Base-by-base conservation (phyloP, 2,329 filamentous ascomycete species). In the Xylaria sp. region DNA sequence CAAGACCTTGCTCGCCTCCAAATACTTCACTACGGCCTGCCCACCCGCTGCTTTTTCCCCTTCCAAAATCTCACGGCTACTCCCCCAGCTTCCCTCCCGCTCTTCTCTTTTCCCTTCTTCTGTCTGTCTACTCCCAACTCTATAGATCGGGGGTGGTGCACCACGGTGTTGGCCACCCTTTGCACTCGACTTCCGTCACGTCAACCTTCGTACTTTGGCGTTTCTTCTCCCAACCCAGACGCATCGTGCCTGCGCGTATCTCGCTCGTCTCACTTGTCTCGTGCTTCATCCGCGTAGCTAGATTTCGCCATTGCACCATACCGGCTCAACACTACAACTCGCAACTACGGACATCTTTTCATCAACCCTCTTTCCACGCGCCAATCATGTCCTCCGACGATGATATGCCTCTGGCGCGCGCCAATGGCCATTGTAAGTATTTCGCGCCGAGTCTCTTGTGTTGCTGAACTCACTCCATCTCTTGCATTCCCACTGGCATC, bases 361-460 rank as follows among this genome's bases (percentile, higher is more conserved):
- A 56, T 40, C 58, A 31, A 9, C 53, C 68, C 58, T 69, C 63
- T 71, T 66, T 68, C 42, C 53, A 69, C 70, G 65, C 72, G 68
- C 71, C 63, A 73, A 84, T 73, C 70, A 89, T 88, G 86, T 82
- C 81, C 78, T 86, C 93, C 36, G 93, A 95, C 77, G 93, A 97
- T 78, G 93, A 97, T 80, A 87, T 87, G 83, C 94, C 94, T 81
- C 87, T 97, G 75, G 87, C 91, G 72, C 88, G 85, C 80, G 78
- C 85, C 71, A 92, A 92, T 82, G 90, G 89, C 68, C 85, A 88
- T 76, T 83, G 93, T 95, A 83, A 88, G 92, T 88, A 71, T 40
- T 61, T 28, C 31, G 54, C 59, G 63, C 38, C 48, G 33, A 26
- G 57, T 26, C 20, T 28, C 28, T 51, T 20, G 17, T 2, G 2